phyloP scores from a whole-genome alignment of 139 green algal species.

The Closterium sp. region DNA sequence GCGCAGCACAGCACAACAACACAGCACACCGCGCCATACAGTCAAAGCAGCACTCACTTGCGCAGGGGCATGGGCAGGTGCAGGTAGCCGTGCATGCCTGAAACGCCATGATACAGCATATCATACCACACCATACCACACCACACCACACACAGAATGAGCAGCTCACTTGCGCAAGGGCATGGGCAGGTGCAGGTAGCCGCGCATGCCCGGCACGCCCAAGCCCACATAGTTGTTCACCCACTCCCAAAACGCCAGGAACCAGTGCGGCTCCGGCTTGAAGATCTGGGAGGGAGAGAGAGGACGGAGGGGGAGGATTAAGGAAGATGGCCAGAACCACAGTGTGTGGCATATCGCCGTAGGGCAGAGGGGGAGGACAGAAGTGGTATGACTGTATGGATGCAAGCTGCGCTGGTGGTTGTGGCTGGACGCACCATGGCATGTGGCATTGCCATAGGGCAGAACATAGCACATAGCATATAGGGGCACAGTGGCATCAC shows the following conservation, averaged over 20 bases:
- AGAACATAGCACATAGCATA: neutral
- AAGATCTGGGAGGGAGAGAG: neutral
- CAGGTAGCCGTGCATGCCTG: no score
- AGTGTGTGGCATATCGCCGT: neutral
- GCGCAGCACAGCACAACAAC: neutral
- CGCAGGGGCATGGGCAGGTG: no score
- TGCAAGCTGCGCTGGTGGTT: no score
- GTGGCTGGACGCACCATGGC: no score
- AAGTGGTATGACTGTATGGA: no score
- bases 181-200: constrained; percentile 35
- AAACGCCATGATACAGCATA: no score
- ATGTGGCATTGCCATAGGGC: neutral
- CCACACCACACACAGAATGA: no score
- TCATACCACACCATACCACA: neutral
- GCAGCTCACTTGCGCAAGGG: constrained; percentile 21
- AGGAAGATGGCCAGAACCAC: no score
- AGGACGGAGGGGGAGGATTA: no score
- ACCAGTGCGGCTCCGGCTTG: constrained; percentile 19
- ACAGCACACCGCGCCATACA: neutral
- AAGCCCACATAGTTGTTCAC: constrained; percentile 18
- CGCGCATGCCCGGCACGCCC: constrained; percentile 29
- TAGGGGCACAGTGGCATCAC: no score
- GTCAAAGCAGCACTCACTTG: no score
- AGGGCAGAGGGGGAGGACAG: no score
- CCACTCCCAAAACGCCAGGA: constrained; percentile 33